Evolutionary conservation across 2,329 filamentous ascomycete species (phyloP).

Genomic region (Juglanconis sp.): DNA sequence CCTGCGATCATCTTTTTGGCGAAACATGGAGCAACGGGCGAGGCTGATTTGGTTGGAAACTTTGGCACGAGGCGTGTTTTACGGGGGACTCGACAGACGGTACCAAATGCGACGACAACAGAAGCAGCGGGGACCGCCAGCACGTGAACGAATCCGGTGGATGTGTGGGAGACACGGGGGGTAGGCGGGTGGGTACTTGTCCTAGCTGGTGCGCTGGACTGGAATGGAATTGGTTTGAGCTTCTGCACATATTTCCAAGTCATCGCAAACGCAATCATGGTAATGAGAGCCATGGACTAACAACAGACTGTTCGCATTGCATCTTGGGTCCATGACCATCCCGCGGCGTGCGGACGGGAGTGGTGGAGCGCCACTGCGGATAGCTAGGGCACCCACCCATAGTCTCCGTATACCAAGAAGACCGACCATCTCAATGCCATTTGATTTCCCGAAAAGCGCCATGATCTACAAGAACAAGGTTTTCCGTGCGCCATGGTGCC

Average conservation of each 20-base stretch:
- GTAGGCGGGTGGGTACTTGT: neutral
- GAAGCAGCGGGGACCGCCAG: neutral
- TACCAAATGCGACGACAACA: neutral
- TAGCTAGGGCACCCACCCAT: neutral
- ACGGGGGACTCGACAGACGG: neutral
- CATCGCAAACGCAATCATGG: no score
- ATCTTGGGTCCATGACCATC: no score
- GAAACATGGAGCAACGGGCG: neutral
- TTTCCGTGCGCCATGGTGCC: no score
- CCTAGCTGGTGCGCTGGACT: neutral
- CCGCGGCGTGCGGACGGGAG: neutral
- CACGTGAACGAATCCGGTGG: neutral
- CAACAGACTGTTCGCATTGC: neutral
- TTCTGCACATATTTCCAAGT: constrained; percentile 7
- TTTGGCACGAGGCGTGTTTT: neutral
- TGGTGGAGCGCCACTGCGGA: neutral
- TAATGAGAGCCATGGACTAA: neutral
- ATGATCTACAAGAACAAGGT: neutral
- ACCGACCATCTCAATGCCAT: neutral
- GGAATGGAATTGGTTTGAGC: neutral
- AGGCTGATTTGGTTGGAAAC: neutral
- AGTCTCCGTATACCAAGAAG: neutral
- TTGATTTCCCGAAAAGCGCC: neutral
- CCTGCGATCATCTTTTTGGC: neutral
- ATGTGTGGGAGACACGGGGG: neutral